Percentiles rank a stretch among this genome's conserved stretches.
These are phyloP conservation scores for Ilex paraguariensis DNA, from an alignment of 305 asterid genomes.

Conservation along the genomic window DNA sequence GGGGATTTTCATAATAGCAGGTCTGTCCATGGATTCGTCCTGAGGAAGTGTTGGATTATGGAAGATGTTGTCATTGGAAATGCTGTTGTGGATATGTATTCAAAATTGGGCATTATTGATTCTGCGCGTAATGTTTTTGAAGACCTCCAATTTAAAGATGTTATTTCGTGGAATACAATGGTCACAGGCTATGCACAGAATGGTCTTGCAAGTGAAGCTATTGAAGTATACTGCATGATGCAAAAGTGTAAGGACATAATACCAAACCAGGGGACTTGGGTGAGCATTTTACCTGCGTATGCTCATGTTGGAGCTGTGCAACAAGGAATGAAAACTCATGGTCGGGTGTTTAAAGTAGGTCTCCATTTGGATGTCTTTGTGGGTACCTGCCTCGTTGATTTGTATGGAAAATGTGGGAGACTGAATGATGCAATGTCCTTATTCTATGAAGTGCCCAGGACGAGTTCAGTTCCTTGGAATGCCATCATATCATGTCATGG, in stretches of 20 bases:
- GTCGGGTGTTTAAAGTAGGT: conserved; percentile 44
- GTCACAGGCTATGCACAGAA: conserved; percentile 70
- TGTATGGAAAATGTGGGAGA: conserved; percentile 81
- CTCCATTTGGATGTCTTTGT: conserved; percentile 51
- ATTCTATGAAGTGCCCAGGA: conserved; percentile 47
- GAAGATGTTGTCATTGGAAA: conserved; percentile 50
- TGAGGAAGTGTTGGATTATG: conserved; percentile 52
- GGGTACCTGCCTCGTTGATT: conserved; percentile 67
- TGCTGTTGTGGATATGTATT: conserved; percentile 84
- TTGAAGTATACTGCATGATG: conserved; percentile 42
- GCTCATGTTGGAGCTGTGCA: conserved; percentile 71
- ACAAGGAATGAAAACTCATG: conserved; percentile 64
- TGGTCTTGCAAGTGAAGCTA: conserved; percentile 69
- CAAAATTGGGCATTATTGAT: conserved; percentile 57
- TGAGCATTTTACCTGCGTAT: conserved; percentile 65
- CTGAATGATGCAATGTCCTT: conserved; percentile 53
- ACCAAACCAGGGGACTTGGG: conserved; percentile 70
- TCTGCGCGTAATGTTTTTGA: conserved; percentile 53
- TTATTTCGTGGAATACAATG: conserved; percentile 74
- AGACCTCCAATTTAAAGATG: conserved; percentile 43
- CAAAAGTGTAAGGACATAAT: conserved; percentile 26
- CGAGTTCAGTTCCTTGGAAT: conserved; percentile 61
- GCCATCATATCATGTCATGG: conserved; percentile 73
- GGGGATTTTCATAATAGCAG: conserved; percentile 32
- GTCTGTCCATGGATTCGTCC: conserved; percentile 59